Conservation (phyloP, 2,329 filamentous ascomycete genomes). For the Westerdykella aurantiaca region DNA sequence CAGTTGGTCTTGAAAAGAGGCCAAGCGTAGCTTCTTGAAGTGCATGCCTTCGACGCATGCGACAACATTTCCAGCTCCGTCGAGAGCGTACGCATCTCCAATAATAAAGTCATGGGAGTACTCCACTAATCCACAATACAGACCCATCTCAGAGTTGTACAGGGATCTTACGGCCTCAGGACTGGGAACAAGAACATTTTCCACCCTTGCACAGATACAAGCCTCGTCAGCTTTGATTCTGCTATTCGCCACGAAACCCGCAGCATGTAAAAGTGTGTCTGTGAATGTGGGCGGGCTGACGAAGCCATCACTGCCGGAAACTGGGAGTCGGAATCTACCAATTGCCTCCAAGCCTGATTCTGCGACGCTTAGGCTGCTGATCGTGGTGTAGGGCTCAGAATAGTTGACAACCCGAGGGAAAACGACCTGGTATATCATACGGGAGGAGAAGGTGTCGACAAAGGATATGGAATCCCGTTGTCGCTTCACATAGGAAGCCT, state of each 20-base stretch:
- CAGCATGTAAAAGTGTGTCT: slow-evolving; percentile 29
- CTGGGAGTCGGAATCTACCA: slow-evolving; percentile 1
- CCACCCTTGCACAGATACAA: slow-evolving; percentile 26
- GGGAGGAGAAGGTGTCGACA: slow-evolving; percentile 15
- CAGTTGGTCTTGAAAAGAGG: slow-evolving; percentile 9
- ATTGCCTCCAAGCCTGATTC: slow-evolving; percentile 10
- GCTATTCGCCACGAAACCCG: slow-evolving; percentile 29
- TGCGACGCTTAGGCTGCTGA: slow-evolving; percentile 20
- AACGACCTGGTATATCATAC: slow-evolving; percentile 25
- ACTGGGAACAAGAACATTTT: neutral
- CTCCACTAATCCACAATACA: slow-evolving; percentile 25
- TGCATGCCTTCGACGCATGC: slow-evolving; percentile 19
- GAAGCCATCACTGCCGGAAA: slow-evolving; percentile 5
- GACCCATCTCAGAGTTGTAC: slow-evolving; percentile 10
- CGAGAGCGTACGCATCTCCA: slow-evolving; percentile 22
- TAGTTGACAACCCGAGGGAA: slow-evolving; percentile 29
- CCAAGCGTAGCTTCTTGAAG: slow-evolving; percentile 27
- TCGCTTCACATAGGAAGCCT: slow-evolving; percentile 1
- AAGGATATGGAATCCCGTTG: slow-evolving; percentile 7
- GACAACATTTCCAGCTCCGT: slow-evolving; percentile 14
- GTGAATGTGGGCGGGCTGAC: slow-evolving; percentile 22
- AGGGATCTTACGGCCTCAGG: no score
- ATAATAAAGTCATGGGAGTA: slow-evolving; percentile 15
- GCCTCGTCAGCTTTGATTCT: slow-evolving; percentile 19
- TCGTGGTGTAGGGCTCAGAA: slow-evolving; percentile 17